These are phyloP conservation scores for Rhodofomes roseus DNA, from an alignment of 1,284 basidiomycete species.

Conservation along the genomic window DNA sequence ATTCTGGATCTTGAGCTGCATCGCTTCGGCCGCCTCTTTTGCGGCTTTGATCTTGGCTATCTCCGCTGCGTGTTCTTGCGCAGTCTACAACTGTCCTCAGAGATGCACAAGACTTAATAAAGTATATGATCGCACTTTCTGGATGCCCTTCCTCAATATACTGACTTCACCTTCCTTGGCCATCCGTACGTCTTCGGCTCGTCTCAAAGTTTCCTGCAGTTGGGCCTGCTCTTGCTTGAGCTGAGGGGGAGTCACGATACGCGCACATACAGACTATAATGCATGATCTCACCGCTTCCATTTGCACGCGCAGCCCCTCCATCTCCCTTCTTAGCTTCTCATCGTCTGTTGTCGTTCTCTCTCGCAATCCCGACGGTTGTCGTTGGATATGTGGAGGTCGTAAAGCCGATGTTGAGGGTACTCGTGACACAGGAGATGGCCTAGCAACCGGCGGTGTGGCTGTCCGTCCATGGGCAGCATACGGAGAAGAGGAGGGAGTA, in stretches of 20 bases:
- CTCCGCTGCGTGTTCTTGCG: constrained; percentile 56
- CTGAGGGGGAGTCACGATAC: constrained; percentile 30
- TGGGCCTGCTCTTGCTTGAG: constrained; percentile 44
- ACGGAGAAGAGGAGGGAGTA: not conserved
- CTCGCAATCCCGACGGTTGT: not conserved
- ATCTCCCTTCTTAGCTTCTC: constrained; percentile 3
- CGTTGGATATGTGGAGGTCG: not conserved
- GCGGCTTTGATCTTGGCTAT: constrained; percentile 52
- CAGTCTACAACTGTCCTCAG: constrained; percentile 35
- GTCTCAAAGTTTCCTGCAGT: constrained; percentile 41
- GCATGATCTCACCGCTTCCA: not conserved
- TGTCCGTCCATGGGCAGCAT: not conserved
- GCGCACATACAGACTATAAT: not conserved
- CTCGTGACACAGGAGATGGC: not conserved
- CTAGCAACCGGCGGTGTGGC: not conserved
- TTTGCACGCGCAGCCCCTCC: constrained; percentile 4
- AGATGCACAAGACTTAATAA: not conserved
- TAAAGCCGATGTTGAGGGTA: too few species aligned
- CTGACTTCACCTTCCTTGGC: constrained; percentile 62
- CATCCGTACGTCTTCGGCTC: constrained; percentile 43
- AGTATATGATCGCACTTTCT: constrained; percentile 40
- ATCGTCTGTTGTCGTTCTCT: not conserved
- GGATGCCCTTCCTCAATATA: constrained; percentile 51
- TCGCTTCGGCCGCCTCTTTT: constrained; percentile 56
- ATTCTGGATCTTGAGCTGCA: constrained; percentile 49